phyloP scores from a whole-genome alignment of 495 filamentous ascomycete species.

The Cairneyella variabilis region DNA sequence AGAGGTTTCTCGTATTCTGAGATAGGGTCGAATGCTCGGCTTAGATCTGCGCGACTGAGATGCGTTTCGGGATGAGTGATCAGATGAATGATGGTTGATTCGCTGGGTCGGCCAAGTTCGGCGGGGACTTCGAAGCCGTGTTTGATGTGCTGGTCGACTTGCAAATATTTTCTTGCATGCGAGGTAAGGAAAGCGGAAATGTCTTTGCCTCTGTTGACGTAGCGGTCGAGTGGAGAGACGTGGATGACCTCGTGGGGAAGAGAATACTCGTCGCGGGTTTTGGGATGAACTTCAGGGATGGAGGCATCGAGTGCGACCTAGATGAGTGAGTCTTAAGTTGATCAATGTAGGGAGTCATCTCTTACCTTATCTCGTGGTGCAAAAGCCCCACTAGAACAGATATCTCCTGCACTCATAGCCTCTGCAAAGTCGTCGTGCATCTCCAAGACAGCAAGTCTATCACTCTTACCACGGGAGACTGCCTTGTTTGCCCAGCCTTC shows the following conservation, averaged over 20 bases:
- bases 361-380: slow-evolving; percentile 35
- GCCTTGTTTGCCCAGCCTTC: slow-evolving; percentile 14
- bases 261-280: slow-evolving; percentile 58
- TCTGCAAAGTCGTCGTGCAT: slow-evolving; percentile 32
- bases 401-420: slow-evolving; percentile 48
- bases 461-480: slow-evolving; percentile 4
- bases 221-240: slow-evolving; percentile 29
- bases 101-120: slow-evolving; percentile 15
- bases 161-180: slow-evolving; percentile 25
- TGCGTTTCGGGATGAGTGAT: slow-evolving; percentile 4
- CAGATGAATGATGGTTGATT: slow-evolving; percentile 7
- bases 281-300: slow-evolving; percentile 53
- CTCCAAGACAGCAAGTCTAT: slow-evolving; percentile 12
- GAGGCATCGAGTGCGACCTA: slow-evolving; percentile 47
- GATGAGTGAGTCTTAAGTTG: background rate
- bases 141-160: slow-evolving; percentile 18
- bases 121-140: slow-evolving; percentile 20
- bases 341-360: background rate
- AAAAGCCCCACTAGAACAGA: slow-evolving; percentile 37
- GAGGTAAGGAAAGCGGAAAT: slow-evolving; percentile 29
- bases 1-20: slow-evolving; percentile 38
- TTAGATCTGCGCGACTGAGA: slow-evolving; percentile 40
- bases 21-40: slow-evolving; percentile 54
- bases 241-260: slow-evolving; percentile 60
- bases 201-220: slow-evolving; percentile 21